Base-by-base conservation (phyloP, 2,329 filamentous ascomycete genomes). In the Microdochium paspali region DNA sequence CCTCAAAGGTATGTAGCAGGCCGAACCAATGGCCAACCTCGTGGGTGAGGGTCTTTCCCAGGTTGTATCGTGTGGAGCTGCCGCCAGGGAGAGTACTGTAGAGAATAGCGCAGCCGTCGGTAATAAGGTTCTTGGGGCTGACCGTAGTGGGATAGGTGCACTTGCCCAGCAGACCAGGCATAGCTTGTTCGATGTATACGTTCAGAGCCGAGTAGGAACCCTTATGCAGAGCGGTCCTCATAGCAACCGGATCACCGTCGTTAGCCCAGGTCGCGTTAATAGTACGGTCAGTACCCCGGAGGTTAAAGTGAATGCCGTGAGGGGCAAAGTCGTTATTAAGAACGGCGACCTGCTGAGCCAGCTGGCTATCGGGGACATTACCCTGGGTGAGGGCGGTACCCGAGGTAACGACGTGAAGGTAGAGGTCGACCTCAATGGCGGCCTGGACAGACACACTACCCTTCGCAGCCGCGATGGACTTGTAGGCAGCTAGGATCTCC, bases 181-280 rank as follows among this genome's bases (percentile, higher is more conserved):
- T 57, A 42, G 56, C 51, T 18, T 57, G 56, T 45, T 69, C 59
- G 60, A 72, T 70, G 65, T 74, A 74, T 42, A 74, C 35, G 63
- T 75, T 75, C 46, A 75, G 65, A 50, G 66, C 59, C 10, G 57
- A 49, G 58, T 73, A 74, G 49, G 62, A 61, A 43, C 72, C 72
- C 58, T 69, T 63, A 49, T 68, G 69, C 10, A 56, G 54, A n/a
- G 47, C 44, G 43, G 24, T 7, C 44, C 46, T 49, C 44, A 46
- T 46, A 23, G 30, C 47, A 15, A 49, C 20, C 44, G 46, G 44
- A 30, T 44, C 43, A 6, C 24, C 31, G 47, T 49, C 31, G 30
- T 15, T 7, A 24, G 47, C 44, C 47, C 47, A 49, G 43, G 6
- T 13, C 23, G 28, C 20, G 44, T 49, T 32, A 44, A 49, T 28